Base-by-base conservation (phyloP, 257 asterid species). In the Gentiana straminea region DNA sequence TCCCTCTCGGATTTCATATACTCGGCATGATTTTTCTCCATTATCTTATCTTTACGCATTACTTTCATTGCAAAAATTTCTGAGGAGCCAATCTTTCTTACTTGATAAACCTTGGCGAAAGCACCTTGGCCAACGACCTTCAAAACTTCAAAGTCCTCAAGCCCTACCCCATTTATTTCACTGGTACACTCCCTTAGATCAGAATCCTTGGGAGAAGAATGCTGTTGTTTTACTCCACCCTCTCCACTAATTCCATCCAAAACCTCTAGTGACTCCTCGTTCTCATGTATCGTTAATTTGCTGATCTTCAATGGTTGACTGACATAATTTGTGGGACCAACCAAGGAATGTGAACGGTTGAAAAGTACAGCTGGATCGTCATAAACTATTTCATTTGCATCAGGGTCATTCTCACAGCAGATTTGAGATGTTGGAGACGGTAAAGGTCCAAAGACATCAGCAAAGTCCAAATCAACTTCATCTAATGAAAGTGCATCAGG, bases 81-180 rank as follows among this genome's bases (percentile, higher is more conserved):
- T 7, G 79, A 71, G 11, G 95, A 66, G 36, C 86, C 86, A 44
- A 44, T 66, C 63, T 79, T 81, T 68, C 77, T 81, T 64, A 86
- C 95, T 75, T 83, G 95, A 77, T 75, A 86, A 48, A 86, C 95
- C 77, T 86, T 86, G 3, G 85, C 95, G 52, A 86, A 86, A 24
- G 94, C 94, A 58, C 95, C 95, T 70, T 78, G 87, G 55, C 93
- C 95, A n/a, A 86, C 93, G 57, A 86, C 83, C 60, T 86, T 86
- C 69, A 86, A 68, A 55, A 80, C 36, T 66, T 86, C 89, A 48
- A 86, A 86, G 68, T 86, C 86, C 46, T 78, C 80, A 69, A 86
- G 81, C 64, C 85, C 81, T n/a, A 73, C 77, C 35, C 60, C 66
- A 33, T 64, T 66, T 51, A 59, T 66, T 49, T 59, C 57, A 43